A percentile compares a stretch with the other conserved stretches of the same genome.
Conservation (phyloP, 1,139 yeast species). For the Oligophagozyma castellii region DNA sequence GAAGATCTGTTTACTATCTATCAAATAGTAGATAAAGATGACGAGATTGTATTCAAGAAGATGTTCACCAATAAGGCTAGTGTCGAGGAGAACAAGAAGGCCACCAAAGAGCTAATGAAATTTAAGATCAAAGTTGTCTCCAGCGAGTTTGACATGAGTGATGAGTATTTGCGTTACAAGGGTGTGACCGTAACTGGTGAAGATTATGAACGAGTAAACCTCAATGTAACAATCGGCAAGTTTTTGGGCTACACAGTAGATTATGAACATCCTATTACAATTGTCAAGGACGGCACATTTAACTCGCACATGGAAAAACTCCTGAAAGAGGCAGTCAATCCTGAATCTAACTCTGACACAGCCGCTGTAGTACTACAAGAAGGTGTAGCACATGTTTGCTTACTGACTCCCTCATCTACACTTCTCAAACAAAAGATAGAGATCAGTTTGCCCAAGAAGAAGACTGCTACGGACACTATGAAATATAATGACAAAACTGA, state of each 20-base stretch:
- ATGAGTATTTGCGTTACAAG: constrained; percentile 58
- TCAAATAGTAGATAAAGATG: constrained; percentile 63
- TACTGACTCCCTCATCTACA: constrained; percentile 79
- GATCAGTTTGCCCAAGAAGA: constrained; percentile 69
- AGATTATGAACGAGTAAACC: constrained; percentile 27
- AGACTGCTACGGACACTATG: constrained; percentile 63
- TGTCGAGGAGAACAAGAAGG: not conserved
- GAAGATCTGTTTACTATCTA: constrained; percentile 86
- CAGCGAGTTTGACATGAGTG: constrained; percentile 64
- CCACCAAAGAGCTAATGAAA: constrained; percentile 10
- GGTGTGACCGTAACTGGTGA: constrained; percentile 58
- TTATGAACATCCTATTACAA: constrained; percentile 48
- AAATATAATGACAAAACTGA: constrained; percentile 69
- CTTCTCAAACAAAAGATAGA: constrained; percentile 66
- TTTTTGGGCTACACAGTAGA: constrained; percentile 78
- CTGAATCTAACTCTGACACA: constrained; percentile 72
- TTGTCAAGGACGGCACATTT: constrained; percentile 69
- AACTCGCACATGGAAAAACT: constrained; percentile 56
- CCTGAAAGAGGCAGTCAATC: constrained; percentile 53
- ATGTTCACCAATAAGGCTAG: constrained; percentile 12
- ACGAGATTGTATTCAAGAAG: constrained; percentile 55
- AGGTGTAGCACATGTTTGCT: constrained; percentile 83
- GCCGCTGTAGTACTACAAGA: constrained; percentile 90
- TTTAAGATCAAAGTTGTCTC: constrained; percentile 38
- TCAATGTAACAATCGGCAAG: constrained; percentile 68